These are phyloP conservation scores for Erigeron philadelphicus DNA, from an alignment of 140 eudicot species.

Conservation along the genomic window DNA sequence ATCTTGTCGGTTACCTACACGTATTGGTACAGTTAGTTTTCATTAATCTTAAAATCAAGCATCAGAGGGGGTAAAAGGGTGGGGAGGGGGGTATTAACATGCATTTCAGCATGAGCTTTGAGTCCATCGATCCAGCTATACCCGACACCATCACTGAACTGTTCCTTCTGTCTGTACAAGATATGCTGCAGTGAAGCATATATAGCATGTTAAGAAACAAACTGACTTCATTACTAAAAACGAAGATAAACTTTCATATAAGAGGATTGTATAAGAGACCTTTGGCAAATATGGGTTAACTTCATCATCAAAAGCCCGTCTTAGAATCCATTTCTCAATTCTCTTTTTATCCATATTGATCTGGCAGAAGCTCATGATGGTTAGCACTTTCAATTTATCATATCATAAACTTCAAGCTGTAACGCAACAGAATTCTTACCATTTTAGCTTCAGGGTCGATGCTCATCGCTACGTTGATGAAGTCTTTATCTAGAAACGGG, in stretches of 20 bases:
- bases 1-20: constrained; percentile 67
- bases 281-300: constrained; percentile 76
- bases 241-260: not conserved
- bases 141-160: constrained; percentile 97
- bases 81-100: constrained; percentile 33
- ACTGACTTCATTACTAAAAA: not conserved
- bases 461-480: constrained; percentile 75
- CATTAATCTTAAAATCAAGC: not conserved
- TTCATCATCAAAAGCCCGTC: constrained; percentile 77
- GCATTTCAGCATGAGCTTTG: constrained; percentile 76
- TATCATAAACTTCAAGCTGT: not conserved
- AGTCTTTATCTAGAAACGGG: constrained; percentile 83
- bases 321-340: constrained; percentile 69
- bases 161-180: constrained; percentile 87
- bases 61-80: not conserved
- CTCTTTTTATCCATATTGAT: constrained; percentile 52
- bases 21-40: too few species aligned
- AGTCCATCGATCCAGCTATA: constrained; percentile 99
- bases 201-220: not conserved
- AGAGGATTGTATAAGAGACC: constrained; percentile 30
- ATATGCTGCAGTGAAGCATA: constrained; percentile 62
- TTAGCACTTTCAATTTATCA: not conserved
- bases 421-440: constrained; percentile 35
- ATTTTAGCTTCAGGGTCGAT: constrained; percentile 89
- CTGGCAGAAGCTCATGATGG: constrained; percentile 29